Conservation (phyloP, 108 stramenopile species). For the Nitzschia inconspicua region DNA sequence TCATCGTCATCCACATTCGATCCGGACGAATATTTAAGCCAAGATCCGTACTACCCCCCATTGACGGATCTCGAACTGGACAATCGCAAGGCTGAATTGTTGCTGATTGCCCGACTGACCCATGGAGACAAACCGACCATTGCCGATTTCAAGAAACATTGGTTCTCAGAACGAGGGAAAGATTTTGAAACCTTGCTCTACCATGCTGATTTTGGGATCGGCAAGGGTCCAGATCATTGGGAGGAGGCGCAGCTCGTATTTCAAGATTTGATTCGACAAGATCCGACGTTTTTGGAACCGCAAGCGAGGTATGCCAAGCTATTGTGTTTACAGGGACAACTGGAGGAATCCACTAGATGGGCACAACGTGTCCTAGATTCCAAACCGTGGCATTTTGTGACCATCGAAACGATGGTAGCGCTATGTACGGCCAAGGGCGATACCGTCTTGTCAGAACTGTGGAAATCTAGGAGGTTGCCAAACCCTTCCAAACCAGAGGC, state of each 20-base stretch:
- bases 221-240: background rate
- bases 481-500: background rate
- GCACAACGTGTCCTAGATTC: background rate
- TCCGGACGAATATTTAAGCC: no score
- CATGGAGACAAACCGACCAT: no score
- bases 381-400: conserved; percentile 5
- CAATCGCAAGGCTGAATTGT: no score
- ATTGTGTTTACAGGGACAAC: background rate
- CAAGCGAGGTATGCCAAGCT: background rate
- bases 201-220: background rate
- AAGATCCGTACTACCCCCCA: no score
- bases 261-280: background rate
- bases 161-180: no score
- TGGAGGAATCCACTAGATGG: background rate
- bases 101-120: no score
- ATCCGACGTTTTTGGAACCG: background rate
- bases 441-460: background rate
- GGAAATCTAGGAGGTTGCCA: background rate
- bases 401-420: conserved; percentile 9
- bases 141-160: no score
- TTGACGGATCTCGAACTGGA: no score
- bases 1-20: conserved; percentile 15
- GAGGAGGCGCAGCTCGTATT: background rate
- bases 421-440: background rate
- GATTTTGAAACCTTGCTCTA: background rate